Base-by-base conservation (phyloP, 2,329 filamentous ascomycete genomes). In the Clonostachys rhizophaga region DNA sequence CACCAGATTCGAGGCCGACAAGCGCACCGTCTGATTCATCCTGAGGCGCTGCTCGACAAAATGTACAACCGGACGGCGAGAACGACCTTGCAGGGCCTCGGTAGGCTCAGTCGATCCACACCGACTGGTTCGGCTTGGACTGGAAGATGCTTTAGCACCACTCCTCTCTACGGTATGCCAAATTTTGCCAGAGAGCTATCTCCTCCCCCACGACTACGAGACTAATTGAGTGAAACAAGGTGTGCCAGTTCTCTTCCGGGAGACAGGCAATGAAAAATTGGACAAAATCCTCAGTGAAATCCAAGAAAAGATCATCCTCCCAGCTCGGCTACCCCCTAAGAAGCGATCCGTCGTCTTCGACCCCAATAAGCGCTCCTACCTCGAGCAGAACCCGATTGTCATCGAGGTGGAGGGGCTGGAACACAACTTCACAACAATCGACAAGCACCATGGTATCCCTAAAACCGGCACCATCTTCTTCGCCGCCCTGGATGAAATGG, bases 221-320 rank as follows among this genome's bases (percentile, higher is more conserved):
- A 24, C 53, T 54, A 43, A 56, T 47, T 37, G 14, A 5, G 34
- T 30, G 30, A 47, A 47, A 42, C 6, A 44, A 69, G 66, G 54
- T 42, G 54, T 68, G 47, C 59, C 58, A 45, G 59, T 60, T 50
- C 62, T 75, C 48, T 84, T 84, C 58, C 60, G 66, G 8, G 67
- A 71, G 45, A 75, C 78, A 5, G 77, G 76, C 13, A 75, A 76
- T 40, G 52, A 69, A 18, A 68, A 79, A 47, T 73, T 87, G 50
- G 75, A 84, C 59, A 49, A 61, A 12, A 57, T 74, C 34, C 75
- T 87, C 50, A 60, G 64, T 39, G 63, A 57, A 18, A 73, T 86
- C 58, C 79, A 83, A 52, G 65, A 73, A 42, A 76, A 77, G 54
- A 73, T 84, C 61, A 77, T 87, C 59, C 65, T 87, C 40, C 83